phyloP scores from a whole-genome alignment of 176 grass and related monocot species.

The Raddia distichophylla region DNA sequence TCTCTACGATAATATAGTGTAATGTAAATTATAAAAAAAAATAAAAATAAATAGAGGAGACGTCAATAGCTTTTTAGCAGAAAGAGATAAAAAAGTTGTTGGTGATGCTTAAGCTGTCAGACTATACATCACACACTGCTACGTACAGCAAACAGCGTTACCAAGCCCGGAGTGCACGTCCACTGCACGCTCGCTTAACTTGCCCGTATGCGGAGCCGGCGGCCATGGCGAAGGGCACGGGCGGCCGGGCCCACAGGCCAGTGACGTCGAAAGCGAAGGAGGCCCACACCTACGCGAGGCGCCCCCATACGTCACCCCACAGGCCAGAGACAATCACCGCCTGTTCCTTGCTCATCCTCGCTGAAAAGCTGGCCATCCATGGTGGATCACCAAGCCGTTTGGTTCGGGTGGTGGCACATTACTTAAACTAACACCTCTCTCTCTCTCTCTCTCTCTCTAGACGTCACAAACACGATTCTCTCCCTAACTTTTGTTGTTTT shows the following conservation, averaged over 20 bases:
- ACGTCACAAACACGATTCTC: too few relatives aligned
- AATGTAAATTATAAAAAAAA: too few relatives aligned
- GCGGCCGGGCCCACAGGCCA: background rate
- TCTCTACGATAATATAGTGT: too few relatives aligned
- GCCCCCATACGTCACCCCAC: background rate
- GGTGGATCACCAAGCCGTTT: constrained; percentile 8
- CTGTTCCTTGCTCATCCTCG: too few relatives aligned
- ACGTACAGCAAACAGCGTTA: too few relatives aligned
- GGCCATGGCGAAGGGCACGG: background rate
- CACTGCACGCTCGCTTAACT: too few relatives aligned
- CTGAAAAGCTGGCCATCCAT: background rate
- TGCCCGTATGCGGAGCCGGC: too few relatives aligned
- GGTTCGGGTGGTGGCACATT: background rate
- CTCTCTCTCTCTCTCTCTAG: background rate
- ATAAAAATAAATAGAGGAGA: too few relatives aligned
- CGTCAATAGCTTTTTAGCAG: too few relatives aligned
- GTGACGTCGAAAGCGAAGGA: background rate
- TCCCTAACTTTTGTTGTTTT: background rate
- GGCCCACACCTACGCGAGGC: background rate
- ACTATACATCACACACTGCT: too few relatives aligned
- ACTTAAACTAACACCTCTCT: constrained; percentile 21
- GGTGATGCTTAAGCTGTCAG: too few relatives aligned
- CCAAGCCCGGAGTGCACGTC: background rate
- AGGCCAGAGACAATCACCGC: background rate
- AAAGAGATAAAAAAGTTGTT: too few relatives aligned